Evolutionary conservation across 371 early-diverging fungal genomes (phyloP).

Genomic region (Mortierella sp.): DNA sequence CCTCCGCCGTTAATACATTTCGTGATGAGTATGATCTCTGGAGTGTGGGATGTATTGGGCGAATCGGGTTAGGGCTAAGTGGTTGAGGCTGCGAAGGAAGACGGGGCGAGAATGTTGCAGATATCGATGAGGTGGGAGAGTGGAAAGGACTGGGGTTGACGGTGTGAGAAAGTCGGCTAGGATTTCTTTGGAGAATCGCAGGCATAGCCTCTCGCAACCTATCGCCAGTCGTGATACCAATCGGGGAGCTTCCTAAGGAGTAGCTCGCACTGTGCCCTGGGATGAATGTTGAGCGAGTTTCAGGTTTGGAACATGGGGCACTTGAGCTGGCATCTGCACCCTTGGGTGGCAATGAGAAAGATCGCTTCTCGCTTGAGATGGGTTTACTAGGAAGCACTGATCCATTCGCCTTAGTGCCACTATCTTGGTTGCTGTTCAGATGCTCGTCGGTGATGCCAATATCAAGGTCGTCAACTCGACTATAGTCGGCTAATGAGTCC

Average conservation of each 20-base stretch:
- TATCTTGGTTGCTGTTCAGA: not conserved
- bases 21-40: slow-evolving; percentile 1
- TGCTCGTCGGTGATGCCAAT: not conserved
- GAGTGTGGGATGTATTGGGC: not conserved
- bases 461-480: not conserved
- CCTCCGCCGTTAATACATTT: slow-evolving; percentile 35
- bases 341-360: not conserved
- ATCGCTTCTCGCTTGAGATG: not conserved
- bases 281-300: not conserved
- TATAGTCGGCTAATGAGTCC: not conserved
- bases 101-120: slow-evolving; percentile 46
- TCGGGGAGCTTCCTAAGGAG: slow-evolving; percentile 2
- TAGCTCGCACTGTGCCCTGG: not conserved
- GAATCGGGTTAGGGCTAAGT: not conserved
- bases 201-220: not conserved
- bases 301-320: not conserved
- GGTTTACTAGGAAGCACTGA: not conserved
- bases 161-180: slow-evolving; percentile 4
- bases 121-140: slow-evolving; percentile 37
- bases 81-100: slow-evolving; percentile 44
- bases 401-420: not conserved
- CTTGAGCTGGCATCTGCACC: not conserved
- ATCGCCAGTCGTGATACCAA: not conserved
- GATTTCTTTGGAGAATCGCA: slow-evolving; percentile 5
- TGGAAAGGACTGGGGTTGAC: slow-evolving; percentile 23